These are phyloP conservation scores for Candida saitoana DNA, from an alignment of 805 yeast species.

Conservation along the genomic window DNA sequence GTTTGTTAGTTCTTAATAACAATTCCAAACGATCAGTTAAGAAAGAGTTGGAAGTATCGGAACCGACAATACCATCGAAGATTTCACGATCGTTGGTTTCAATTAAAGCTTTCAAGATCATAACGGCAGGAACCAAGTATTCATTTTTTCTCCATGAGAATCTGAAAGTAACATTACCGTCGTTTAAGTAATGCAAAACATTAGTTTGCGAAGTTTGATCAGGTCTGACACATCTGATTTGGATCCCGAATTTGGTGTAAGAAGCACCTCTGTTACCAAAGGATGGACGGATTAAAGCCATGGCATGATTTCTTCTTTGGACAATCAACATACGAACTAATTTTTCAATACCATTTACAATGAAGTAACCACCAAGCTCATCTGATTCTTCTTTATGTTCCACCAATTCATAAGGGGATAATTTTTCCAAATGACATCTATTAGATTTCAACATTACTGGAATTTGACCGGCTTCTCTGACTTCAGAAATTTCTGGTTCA, in stretches of 20 bases:
- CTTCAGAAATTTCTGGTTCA: conserved; percentile 75
- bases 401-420: conserved; percentile 81
- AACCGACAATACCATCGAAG: conserved; percentile 92
- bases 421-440: conserved; percentile 82
- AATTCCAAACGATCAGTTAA: conserved; percentile 97
- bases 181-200: conserved; percentile 91
- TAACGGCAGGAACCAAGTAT: conserved; percentile 86
- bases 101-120: conserved; percentile 84
- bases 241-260: conserved; percentile 87
- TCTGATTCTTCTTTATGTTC: conserved; percentile 83
- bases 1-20: conserved; percentile 81
- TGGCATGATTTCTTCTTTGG: conserved; percentile 95
- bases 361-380: conserved; percentile 94
- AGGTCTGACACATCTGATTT: conserved; percentile 89
- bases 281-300: conserved; percentile 95
- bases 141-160: conserved; percentile 97
- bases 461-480: conserved; percentile 85
- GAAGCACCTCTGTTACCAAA: conserved; percentile 91
- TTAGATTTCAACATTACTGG: conserved; percentile 91
- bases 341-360: conserved; percentile 95
- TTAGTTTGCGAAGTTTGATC: conserved; percentile 98
- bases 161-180: conserved; percentile 94
- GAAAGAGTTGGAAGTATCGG: conserved; percentile 83
- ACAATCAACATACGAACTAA: conserved; percentile 95
- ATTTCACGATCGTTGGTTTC: conserved; percentile 94